Conservation (phyloP, 179 eudicot genomes). For the Carnegiea gigantea region DNA sequence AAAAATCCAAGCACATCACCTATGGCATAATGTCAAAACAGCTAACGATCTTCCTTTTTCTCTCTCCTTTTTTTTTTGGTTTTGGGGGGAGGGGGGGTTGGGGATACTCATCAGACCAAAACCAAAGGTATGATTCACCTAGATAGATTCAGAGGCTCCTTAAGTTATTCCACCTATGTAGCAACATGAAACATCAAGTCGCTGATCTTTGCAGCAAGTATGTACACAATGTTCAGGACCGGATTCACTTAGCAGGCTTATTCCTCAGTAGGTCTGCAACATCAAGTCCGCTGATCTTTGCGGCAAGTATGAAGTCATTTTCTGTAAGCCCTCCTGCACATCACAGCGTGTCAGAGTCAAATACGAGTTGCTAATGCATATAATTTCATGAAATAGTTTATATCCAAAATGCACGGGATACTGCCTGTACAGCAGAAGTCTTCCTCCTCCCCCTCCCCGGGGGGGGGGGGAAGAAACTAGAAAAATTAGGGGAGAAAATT, state of each 20-base stretch:
- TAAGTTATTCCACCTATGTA: background rate
- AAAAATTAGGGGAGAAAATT: background rate
- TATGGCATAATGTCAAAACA: background rate
- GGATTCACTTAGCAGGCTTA: constrained; percentile 33
- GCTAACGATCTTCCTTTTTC: background rate
- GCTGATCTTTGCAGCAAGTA: background rate
- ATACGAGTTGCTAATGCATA: background rate
- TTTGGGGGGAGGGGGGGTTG: background rate
- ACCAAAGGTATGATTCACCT: background rate
- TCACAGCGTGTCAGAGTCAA: background rate
- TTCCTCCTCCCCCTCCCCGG: no score
- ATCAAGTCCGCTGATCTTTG: constrained; percentile 66
- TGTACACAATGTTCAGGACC: background rate
- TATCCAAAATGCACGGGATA: background rate
- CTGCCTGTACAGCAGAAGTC: no score
- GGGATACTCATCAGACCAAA: background rate
- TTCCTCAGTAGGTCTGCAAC: constrained; percentile 60
- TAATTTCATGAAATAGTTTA: background rate
- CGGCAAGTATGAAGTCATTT: constrained; percentile 95
- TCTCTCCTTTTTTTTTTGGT: no score
- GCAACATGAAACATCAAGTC: background rate
- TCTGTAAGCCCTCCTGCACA: constrained; percentile 92
- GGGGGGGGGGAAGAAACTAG: no score
- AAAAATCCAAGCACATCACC: background rate
- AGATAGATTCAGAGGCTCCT: background rate